Conservation (phyloP, 2,329 filamentous ascomycete species). For the Colletotrichum chrysophilum region DNA sequence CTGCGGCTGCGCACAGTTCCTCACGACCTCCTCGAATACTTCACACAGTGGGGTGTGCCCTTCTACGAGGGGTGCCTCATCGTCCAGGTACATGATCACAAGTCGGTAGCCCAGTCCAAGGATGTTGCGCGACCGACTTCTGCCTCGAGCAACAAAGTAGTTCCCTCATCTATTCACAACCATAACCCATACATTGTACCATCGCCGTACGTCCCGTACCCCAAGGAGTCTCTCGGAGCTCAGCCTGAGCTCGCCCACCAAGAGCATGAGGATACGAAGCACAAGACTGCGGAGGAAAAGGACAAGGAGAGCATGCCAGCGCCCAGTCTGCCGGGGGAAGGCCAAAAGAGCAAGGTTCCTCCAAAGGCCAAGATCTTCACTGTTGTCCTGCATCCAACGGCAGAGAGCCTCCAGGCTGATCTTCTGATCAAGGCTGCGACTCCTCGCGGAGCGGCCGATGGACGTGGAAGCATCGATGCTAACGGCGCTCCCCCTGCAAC, state of each 20-base stretch:
- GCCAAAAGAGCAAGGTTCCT: slow-evolving; percentile 47
- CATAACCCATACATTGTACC: slow-evolving; percentile 90
- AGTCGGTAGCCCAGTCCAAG: slow-evolving; percentile 66
- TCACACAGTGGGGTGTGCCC: slow-evolving; percentile 71
- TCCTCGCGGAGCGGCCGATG: slow-evolving; percentile 54
- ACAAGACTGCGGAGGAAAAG: slow-evolving; percentile 45
- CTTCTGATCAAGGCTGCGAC: slow-evolving; percentile 78
- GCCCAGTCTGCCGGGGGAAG: slow-evolving; percentile 51
- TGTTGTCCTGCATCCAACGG: slow-evolving; percentile 84
- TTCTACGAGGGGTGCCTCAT: slow-evolving; percentile 98
- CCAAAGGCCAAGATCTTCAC: slow-evolving; percentile 73
- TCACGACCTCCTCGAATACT: slow-evolving; percentile 84
- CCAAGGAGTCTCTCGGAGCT: slow-evolving; percentile 50
- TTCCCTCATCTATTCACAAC: slow-evolving; percentile 88
- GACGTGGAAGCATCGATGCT: slow-evolving; percentile 31
- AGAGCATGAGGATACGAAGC: slow-evolving; percentile 38
- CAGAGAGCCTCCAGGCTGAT: slow-evolving; percentile 76
- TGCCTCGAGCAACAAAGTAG: slow-evolving; percentile 62
- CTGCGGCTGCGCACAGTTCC: slow-evolving; percentile 79
- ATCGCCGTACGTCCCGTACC: slow-evolving; percentile 82
- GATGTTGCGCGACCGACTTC: slow-evolving; percentile 59
- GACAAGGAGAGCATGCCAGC: slow-evolving; percentile 66
- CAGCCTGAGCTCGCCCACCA: slow-evolving; percentile 19
- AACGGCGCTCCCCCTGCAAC: slow-evolving; percentile 68
- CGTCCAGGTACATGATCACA: slow-evolving; percentile 91